These are phyloP conservation scores for Rhizopogon rudus DNA, from an alignment of 768 basidiomycete genomes.

Conservation along the genomic window DNA sequence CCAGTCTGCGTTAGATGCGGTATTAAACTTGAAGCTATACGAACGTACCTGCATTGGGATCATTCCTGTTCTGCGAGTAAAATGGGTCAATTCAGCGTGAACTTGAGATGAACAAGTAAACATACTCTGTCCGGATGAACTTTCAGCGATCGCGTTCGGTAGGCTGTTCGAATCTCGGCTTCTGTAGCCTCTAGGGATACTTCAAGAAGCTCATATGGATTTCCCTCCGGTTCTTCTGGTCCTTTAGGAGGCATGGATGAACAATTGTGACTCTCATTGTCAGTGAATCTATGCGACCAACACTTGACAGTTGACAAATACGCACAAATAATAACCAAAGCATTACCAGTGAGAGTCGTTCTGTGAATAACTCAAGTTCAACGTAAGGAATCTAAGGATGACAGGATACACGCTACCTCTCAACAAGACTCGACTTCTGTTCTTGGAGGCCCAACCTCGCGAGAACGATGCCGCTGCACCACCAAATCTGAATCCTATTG, in stretches of 20 bases:
- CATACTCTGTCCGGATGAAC: slow-evolving; percentile 83
- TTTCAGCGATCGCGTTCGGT: slow-evolving; percentile 74
- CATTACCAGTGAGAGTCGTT: too few relatives aligned
- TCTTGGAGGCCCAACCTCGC: not conserved
- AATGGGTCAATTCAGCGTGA: slow-evolving; percentile 9
- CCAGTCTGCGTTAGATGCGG: not conserved
- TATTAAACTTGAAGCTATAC: not conserved
- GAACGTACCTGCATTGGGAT: slow-evolving; percentile 66
- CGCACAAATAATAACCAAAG: too few relatives aligned
- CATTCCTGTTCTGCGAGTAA: slow-evolving; percentile 60
- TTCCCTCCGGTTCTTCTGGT: slow-evolving; percentile 49
- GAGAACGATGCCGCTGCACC: not conserved
- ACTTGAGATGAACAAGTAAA: slow-evolving; percentile 13
- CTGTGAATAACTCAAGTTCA: too few relatives aligned
- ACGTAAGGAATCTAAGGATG: not conserved
- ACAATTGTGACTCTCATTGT: too few relatives aligned
- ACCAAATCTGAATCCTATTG: not conserved
- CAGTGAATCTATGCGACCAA: too few relatives aligned
- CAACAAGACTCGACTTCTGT: not conserved
- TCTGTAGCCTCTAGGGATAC: slow-evolving; percentile 64
- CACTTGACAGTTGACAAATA: too few relatives aligned
- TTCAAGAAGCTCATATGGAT: slow-evolving; percentile 71
- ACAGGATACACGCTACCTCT: not conserved
- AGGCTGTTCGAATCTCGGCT: slow-evolving; percentile 74
- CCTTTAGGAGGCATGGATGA: slow-evolving; percentile 19